Evolutionary conservation across 2,329 filamentous ascomycete genomes (phyloP).

Genomic region (Hysterium pulicare): DNA sequence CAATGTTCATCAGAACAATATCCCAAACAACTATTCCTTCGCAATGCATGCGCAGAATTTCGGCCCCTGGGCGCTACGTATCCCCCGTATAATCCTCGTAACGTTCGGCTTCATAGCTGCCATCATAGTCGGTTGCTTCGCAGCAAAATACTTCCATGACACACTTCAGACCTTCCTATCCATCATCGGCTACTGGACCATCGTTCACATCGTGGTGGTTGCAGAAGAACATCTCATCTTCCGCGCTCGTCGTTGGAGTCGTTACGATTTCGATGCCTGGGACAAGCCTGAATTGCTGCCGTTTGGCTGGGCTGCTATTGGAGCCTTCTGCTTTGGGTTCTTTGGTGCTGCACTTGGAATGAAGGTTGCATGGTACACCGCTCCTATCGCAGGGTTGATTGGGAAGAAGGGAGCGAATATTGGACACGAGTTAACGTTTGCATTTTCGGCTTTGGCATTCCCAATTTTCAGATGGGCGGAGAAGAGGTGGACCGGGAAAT

Average conservation of each 20-base stretch:
- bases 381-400: conserved; percentile 28
- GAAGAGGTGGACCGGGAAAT: conserved; percentile 24
- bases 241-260: conserved; percentile 24
- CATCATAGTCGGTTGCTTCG: conserved; percentile 32
- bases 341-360: conserved; percentile 33
- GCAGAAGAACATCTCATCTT: conserved; percentile 36
- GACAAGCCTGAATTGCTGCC: conserved; percentile 23
- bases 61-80: conserved; percentile 30
- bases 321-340: conserved; percentile 30
- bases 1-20: conserved; percentile 29
- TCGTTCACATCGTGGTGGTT: conserved; percentile 31
- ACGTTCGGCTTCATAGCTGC: conserved; percentile 33
- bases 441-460: conserved; percentile 28
- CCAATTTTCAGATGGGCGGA: conserved; percentile 28
- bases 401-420: conserved; percentile 32
- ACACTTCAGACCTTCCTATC: conserved; percentile 22
- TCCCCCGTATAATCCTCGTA: conserved; percentile 31
- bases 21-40: conserved; percentile 38
- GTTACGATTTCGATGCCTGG: conserved; percentile 36
- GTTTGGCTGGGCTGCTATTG: conserved; percentile 35
- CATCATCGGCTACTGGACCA: conserved; percentile 28
- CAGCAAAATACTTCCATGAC: conserved; percentile 28
- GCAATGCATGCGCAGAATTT: conserved; percentile 36
- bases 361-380: conserved; percentile 35
- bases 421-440: conserved; percentile 34